A percentile compares a stretch with the other conserved stretches of the same genome.
Evolutionary conservation across 1,139 yeast genomes (phyloP).

Genomic region (Ashbya aceris): DNA sequence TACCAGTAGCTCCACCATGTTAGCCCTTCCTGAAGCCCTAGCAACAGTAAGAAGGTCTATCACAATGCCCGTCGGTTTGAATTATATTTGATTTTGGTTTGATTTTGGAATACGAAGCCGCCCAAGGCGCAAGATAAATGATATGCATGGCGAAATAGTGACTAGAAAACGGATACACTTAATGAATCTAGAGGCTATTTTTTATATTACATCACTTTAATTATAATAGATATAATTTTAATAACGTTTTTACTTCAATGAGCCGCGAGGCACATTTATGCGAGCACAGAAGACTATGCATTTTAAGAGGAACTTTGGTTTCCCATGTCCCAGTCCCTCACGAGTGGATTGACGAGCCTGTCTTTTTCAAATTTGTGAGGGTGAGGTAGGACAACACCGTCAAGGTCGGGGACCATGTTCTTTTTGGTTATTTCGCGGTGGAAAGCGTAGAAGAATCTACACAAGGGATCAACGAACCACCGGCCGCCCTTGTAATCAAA

Average conservation of each 20-base stretch:
- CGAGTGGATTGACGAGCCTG: slow-evolving; percentile 1
- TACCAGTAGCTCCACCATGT: slow-evolving; percentile 1
- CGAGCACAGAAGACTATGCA: no score
- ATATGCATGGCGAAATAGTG: no score
- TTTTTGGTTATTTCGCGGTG: slow-evolving; percentile 21
- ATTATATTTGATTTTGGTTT: slow-evolving; percentile 2
- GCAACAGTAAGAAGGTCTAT: slow-evolving; percentile 21
- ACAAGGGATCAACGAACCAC: slow-evolving; percentile 44
- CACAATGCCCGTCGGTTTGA: slow-evolving; percentile 27
- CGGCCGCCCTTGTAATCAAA: slow-evolving; percentile 40
- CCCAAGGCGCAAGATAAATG: no score
- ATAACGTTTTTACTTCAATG: no score
- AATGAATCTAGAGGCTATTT: no score
- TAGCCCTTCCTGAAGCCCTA: slow-evolving; percentile 3
- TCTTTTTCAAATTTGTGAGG: slow-evolving; percentile 7
- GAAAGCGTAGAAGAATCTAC: slow-evolving; percentile 29
- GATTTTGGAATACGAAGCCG: no score
- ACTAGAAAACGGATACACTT: no score
- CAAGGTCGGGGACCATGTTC: slow-evolving; percentile 13
- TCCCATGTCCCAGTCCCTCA: not conserved
- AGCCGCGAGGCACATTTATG: no score
- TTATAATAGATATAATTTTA: not conserved
- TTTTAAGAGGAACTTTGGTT: no score
- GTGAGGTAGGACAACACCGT: slow-evolving; percentile 12
- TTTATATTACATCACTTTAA: not conserved